Evolutionary conservation across 331 rosid species (phyloP), one percentile per base, ranked within the genome.

Genomic region (Quercus tomentella): DNA sequence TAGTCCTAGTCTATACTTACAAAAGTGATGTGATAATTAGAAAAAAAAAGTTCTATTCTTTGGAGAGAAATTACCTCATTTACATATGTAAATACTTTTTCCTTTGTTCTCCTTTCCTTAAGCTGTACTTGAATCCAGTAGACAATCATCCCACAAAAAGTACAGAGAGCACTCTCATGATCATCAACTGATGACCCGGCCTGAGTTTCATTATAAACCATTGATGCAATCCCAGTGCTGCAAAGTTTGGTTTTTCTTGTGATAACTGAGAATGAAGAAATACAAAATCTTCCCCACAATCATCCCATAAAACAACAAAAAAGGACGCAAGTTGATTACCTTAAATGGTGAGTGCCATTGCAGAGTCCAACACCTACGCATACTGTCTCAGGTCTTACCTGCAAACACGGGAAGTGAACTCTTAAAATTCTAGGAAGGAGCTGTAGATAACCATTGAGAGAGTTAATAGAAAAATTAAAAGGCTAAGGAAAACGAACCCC

Each of bases 51-150:
- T 2, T 72, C 30, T 16, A 0, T 17, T 73, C 20, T 31, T 21
- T 65, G 62, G 49, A 74, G 54, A 73, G 76, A 35, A 70, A 71
- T 31, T 78, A 92, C 97, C 97, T 92, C 86, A 80, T 90, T 83
- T 26, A 85, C 91, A 61, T 86, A 76, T 60, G 75, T 79, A 33
- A 92, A 84, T 35, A 89, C 81, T 81, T 81, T 79, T 17, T 87
- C 97, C 86, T 81, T 87, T 11, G 76, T 67, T 73, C 84, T 75
- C 79, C 88, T 86, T 83, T 92, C 87, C 78, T 77, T 90, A 76
- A 92, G 83, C 80, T 92, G 89, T 82, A 81, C 89, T 90, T 90
- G 95, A 56, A 90, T 80, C 97, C 95, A 92, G 73, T 87, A 76
- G 31, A 84, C 95, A 85, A 89, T 51, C 94, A 86, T 92, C 78